These are phyloP conservation scores for Quercus parvula DNA, from an alignment of 306 rosid genomes.

Conservation along the genomic window DNA sequence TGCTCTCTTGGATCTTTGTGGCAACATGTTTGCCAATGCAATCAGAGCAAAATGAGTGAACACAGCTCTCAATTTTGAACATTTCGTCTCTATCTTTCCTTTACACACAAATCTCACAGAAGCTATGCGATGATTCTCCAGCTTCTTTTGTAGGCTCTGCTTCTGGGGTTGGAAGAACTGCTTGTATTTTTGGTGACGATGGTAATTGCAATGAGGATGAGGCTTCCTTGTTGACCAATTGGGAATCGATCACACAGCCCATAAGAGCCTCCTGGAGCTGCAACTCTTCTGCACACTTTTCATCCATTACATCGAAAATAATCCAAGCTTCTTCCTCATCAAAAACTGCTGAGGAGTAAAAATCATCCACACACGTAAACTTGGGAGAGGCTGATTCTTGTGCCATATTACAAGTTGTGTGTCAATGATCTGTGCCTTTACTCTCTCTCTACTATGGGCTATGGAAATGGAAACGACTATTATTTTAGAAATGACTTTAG, in stretches of 20 bases:
- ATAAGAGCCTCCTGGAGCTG: constrained; percentile 51
- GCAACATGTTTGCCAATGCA: constrained; percentile 53
- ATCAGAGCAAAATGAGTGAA: constrained; percentile 47
- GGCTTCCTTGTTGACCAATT: neutral
- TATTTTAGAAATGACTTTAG: neutral
- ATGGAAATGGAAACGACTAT: neutral
- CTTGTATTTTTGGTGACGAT: neutral
- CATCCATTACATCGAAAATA: constrained; percentile 22
- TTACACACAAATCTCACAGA: constrained; percentile 54
- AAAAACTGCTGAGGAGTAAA: constrained; percentile 30
- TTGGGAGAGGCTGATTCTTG: neutral
- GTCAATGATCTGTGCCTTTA: neutral
- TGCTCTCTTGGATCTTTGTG: constrained; percentile 39
- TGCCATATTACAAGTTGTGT: constrained; percentile 18
- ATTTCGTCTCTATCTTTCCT: constrained; percentile 18
- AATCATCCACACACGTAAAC: constrained; percentile 24
- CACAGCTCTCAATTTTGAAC: constrained; percentile 32
- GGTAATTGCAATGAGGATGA: neutral
- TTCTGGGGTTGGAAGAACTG: neutral
- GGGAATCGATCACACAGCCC: constrained; percentile 16
- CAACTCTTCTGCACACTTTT: constrained; percentile 35
- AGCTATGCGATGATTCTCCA: constrained; percentile 11
- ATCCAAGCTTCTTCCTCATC: constrained; percentile 7
- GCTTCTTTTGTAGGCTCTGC: neutral
- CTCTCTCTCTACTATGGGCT: neutral